Evolutionary conservation across 192 early-diverging fungal species (phyloP), one percentile per base, ranked within the genome.

Genomic region (Entomortierella parvispora): DNA sequence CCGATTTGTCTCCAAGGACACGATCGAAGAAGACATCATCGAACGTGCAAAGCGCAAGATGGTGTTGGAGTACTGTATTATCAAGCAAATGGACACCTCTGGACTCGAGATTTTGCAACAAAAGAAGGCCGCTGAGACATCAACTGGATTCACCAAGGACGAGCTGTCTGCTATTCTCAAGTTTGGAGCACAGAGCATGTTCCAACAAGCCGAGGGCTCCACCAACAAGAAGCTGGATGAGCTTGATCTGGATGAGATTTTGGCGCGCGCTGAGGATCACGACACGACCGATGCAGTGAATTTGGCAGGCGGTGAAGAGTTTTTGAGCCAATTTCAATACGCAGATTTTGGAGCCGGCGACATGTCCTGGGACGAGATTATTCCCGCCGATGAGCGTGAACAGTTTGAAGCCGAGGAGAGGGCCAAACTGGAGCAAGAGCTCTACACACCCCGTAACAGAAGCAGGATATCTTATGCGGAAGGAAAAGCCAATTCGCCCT

Each of bases 21-120:
- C 96, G 0, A 96, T 99, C 66, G 98, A 99, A 76, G 98, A 99
- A 81, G 94, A 97, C 49, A 96, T 99, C 62, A 88, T 99, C 40
- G 98, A 99, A 78, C 91, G 98, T 10, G 98, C 98, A 31, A 99
- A 99, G 71, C 87, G 95, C 70, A 99, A 99, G 81, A 99, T 98
- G 97, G 96, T 99, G 25, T 85, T 99, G 8, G 98, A 99, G 81
- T 99, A 99, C 83, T 96, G 94, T 74, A 96, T 99, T 74, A 99
- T 99, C 82, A 97, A 96, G 74, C 93, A 96, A 71, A 99, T 99
- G 97, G 96, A 99, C 77, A 97, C 96, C 11, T 93, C 96, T 14
- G 96, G 95, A 0, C 85, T 89, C 79, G 89, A 88, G 63, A 83
- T 93, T 43, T 70, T 91, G 58, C 85, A 84, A 34, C 70, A 82